Conservation (phyloP, 2,329 filamentous ascomycete genomes). For the Xylariales sp. region DNA sequence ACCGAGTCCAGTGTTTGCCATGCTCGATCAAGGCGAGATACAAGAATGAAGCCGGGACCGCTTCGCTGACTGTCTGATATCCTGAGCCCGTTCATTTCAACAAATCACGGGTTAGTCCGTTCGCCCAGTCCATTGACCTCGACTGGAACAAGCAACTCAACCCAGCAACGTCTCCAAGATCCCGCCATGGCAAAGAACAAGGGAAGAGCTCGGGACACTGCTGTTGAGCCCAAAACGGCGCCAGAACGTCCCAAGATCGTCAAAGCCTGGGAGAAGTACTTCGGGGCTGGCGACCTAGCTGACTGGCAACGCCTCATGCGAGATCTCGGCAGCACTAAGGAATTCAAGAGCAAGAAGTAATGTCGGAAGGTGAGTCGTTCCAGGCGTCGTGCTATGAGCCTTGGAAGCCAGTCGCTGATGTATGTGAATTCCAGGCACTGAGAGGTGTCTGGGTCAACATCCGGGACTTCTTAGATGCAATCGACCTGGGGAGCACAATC, state of each 20-base stretch:
- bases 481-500: constrained; percentile 21
- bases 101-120: no score
- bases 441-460: constrained; percentile 44
- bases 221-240: not conserved
- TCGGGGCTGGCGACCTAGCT: constrained; percentile 21
- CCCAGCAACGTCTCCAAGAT: no score
- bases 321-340: constrained; percentile 35
- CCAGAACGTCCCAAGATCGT: constrained; percentile 5
- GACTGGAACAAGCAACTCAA: no score
- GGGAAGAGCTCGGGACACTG: not conserved
- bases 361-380: constrained; percentile 38
- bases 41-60: no score
- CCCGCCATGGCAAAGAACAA: not conserved
- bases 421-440: constrained; percentile 30
- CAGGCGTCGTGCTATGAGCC: not conserved
- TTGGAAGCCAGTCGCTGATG: not conserved
- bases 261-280: constrained; percentile 21
- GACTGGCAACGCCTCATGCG: constrained; percentile 41
- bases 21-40: no score
- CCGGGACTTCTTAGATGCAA: constrained; percentile 38
- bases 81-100: no score
- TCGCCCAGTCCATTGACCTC: no score
- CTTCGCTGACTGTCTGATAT: no score
- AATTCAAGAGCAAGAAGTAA: constrained; percentile 37
- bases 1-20: no score